Evolutionary conservation across 805 yeast genomes (phyloP), one percentile per base, ranked within the genome.

Genomic region (Debaryomyces prosopidis): DNA sequence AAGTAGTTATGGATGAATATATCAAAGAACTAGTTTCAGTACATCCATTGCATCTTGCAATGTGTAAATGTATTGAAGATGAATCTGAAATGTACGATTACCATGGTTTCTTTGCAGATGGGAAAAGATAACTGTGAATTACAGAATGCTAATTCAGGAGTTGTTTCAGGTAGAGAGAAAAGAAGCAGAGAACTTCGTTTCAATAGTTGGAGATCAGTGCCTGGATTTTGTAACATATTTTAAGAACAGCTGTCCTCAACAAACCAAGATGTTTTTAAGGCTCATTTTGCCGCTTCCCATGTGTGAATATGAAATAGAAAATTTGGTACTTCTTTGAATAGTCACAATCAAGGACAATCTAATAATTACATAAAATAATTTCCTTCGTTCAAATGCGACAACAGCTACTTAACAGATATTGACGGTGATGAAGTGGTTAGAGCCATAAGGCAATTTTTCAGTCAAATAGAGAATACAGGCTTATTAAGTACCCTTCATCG

Each of bases 231-330:
- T 20, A 7, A 20, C 7, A 5, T 5, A 20, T 5, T 20, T 5
- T 20, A 20, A 5, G 7, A 7, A 7, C 5, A 7, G 26, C 26
- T 20, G 26, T 20, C 26, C 26, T 5, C 26, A 16, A 19, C n/a
- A 14, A 19, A 6, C 14, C n/a, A 37, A 7, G 31, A 18, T 5
- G 15, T 4, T 37, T 2, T 37, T 4, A 7, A 17, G 40, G 18
- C 6, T 37, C 26, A 26, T 37, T 19, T 20, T 37, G 18, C 19
- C 40, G 15, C 40, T 37, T 37, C 40, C 40, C 11, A 19, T 37
- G 28, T 37, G 40, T 37, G 40, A 37, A 17, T 37, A 37, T 37
- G 40, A 37, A 23, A 20, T 37, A 17, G 31, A 37, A 3, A 20
- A 37, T 5, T 3, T 2, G 5, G 5, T 3, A 37, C 8, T 2